These are phyloP conservation scores for Pythium diclinum DNA, from an alignment of 352 stramenopile genomes.

Conservation along the genomic window DNA sequence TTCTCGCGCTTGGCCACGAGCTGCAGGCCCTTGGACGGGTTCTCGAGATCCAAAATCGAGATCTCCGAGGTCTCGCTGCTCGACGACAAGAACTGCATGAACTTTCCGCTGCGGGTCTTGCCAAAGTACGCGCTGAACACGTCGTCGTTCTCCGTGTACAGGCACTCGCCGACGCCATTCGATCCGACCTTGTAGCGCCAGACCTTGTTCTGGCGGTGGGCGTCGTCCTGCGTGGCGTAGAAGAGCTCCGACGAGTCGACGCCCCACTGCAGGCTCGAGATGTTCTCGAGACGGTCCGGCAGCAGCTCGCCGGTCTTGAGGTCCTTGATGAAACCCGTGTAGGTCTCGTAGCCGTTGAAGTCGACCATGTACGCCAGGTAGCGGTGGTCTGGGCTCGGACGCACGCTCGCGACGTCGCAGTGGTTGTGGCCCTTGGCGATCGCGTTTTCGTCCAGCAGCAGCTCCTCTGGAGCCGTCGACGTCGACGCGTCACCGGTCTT, in stretches of 20 bases:
- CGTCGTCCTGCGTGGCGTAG: constrained; percentile 92
- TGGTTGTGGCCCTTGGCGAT: constrained; percentile 85
- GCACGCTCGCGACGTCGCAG: constrained; percentile 77
- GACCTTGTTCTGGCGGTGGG: constrained; percentile 92
- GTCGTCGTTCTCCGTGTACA: constrained; percentile 95
- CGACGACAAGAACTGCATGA: constrained; percentile 86
- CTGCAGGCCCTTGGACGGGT: constrained; percentile 43
- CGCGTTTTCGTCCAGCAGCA: constrained; percentile 94
- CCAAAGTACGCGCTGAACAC: constrained; percentile 90
- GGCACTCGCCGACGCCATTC: constrained; percentile 66
- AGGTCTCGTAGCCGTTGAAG: constrained; percentile 93
- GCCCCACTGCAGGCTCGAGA: constrained; percentile 90
- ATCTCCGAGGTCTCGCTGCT: constrained; percentile 93
- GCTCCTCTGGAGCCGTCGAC: constrained; percentile 71
- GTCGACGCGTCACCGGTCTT: constrained; percentile 42
- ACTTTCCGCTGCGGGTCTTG: constrained; percentile 92
- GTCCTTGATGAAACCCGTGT: constrained; percentile 88
- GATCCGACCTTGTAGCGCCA: constrained; percentile 66
- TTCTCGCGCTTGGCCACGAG: constrained; percentile 67
- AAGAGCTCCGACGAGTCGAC: constrained; percentile 89
- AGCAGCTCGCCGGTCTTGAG: constrained; percentile 66
- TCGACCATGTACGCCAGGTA: constrained; percentile 95
- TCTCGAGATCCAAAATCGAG: constrained; percentile 67
- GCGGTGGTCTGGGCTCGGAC: constrained; percentile 85
- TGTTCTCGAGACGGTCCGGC: constrained; percentile 78